Evolutionary conservation across 345 rosid species (phyloP).

Genomic region (Populus alba): DNA sequence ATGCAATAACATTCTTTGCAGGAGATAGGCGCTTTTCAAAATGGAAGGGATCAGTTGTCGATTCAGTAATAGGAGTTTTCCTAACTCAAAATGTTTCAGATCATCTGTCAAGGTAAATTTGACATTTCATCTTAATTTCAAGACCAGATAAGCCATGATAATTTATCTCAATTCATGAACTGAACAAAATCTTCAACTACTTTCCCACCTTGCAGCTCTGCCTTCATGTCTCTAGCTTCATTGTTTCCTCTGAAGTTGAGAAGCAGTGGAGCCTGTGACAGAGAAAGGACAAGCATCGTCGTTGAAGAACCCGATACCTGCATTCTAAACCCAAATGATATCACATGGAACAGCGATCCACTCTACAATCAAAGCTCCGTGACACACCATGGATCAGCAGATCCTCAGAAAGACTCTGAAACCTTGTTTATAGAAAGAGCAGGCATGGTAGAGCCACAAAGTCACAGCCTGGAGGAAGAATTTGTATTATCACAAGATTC

Average conservation of each 20-base stretch:
- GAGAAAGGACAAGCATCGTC: constrained; percentile 27
- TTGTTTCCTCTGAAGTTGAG: constrained; percentile 60
- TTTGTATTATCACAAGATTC: constrained; percentile 74
- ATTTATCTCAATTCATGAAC: constrained; percentile 11
- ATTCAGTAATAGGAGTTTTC: constrained; percentile 94
- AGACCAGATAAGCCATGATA: background rate
- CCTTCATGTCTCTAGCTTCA: constrained; percentile 87
- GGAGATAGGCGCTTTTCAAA: constrained; percentile 95
- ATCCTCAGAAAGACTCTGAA: constrained; percentile 33
- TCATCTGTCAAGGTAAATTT: constrained; percentile 84
- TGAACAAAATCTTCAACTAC: constrained; percentile 15
- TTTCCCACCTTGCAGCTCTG: constrained; percentile 65
- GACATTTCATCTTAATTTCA: constrained; percentile 6
- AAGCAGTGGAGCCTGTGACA: constrained; percentile 23
- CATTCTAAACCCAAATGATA: constrained; percentile 33
- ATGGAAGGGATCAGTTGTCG: constrained; percentile 99
- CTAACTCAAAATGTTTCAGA: constrained; percentile 95
- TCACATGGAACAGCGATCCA: constrained; percentile 43
- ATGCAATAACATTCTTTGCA: constrained; percentile 30
- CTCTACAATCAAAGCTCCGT: constrained; percentile 37
- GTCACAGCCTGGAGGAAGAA: constrained; percentile 61
- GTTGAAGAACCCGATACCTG: constrained; percentile 61
- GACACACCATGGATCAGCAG: constrained; percentile 34
- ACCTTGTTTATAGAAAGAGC: constrained; percentile 40
- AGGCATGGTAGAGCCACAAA: constrained; percentile 36